These are phyloP conservation scores for Puya raimondii DNA, from an alignment of 176 grass and related monocot genomes.

Conservation along the genomic window DNA sequence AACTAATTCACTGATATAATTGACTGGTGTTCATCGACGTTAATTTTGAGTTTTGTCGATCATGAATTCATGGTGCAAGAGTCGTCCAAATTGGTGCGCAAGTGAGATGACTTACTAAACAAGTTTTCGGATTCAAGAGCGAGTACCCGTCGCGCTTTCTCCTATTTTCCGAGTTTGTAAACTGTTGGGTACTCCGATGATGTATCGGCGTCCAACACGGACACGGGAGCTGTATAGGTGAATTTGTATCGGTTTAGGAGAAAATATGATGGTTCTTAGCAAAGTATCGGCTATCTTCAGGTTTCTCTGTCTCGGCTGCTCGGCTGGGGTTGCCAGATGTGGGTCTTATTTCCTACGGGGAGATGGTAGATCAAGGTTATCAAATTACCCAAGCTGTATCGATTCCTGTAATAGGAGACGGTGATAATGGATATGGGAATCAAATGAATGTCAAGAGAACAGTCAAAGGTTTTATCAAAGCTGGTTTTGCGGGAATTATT, in stretches of 20 bases:
- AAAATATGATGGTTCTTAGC: constrained; percentile 5
- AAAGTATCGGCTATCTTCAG: constrained; percentile 12
- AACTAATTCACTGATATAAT: too few relatives aligned
- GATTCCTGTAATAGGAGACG: constrained; percentile 85
- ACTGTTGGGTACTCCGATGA: too few relatives aligned
- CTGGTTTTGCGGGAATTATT: constrained; percentile 95
- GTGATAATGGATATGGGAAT: constrained; percentile 92
- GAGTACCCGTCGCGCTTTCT: too few relatives aligned
- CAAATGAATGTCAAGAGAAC: constrained; percentile 90
- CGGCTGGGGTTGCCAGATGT: constrained; percentile 82
- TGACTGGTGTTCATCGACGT: too few relatives aligned
- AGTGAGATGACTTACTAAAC: too few relatives aligned
- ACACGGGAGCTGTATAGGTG: not conserved
- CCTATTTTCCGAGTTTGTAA: too few relatives aligned
- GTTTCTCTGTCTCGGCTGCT: constrained; percentile 90
- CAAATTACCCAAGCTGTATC: constrained; percentile 77
- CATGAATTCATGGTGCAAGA: too few relatives aligned
- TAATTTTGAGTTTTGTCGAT: too few relatives aligned
- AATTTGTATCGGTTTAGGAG: not conserved
- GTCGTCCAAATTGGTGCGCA: too few relatives aligned
- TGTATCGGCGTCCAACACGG: too few relatives aligned
- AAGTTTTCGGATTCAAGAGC: too few relatives aligned
- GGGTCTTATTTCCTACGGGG: constrained; percentile 92
- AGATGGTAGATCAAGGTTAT: constrained; percentile 82
- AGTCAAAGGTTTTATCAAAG: constrained; percentile 91